Evolutionary conservation across 164 flowering plant genomes (phyloP).

Genomic region (Hamamelis virginiana): DNA sequence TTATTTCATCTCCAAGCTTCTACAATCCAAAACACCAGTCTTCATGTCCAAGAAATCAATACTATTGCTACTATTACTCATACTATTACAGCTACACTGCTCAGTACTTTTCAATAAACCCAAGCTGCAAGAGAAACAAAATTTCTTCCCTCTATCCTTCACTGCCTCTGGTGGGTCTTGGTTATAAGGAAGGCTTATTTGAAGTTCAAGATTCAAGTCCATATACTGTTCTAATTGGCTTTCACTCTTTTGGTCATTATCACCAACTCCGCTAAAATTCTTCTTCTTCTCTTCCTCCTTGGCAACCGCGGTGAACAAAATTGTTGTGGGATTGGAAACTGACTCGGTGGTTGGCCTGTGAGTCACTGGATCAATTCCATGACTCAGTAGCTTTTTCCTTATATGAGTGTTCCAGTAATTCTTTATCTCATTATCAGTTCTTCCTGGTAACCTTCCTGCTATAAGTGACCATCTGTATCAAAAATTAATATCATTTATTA

Average conservation of each 20-base stretch:
- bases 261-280: slow-evolving; percentile 2
- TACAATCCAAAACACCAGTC: slow-evolving; percentile 57
- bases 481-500: too few species aligned
- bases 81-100: slow-evolving; percentile 51
- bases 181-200: slow-evolving; percentile 50
- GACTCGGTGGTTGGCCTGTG: slow-evolving; percentile 42
- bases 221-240: slow-evolving; percentile 27
- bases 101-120: slow-evolving; percentile 56
- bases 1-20: slow-evolving; percentile 82
- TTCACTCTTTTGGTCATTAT: neutral
- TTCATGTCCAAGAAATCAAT: slow-evolving; percentile 69
- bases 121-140: slow-evolving; percentile 34
- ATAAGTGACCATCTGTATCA: slow-evolving; percentile 24
- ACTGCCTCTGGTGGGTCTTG: neutral
- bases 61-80: slow-evolving; percentile 19
- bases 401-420: slow-evolving; percentile 67
- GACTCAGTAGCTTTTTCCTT: slow-evolving; percentile 42
- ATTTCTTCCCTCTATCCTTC: neutral
- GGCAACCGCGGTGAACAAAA: slow-evolving; percentile 19
- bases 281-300: slow-evolving; percentile 23
- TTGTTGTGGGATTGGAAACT: slow-evolving; percentile 23
- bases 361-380: slow-evolving; percentile 51
- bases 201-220: slow-evolving; percentile 58
- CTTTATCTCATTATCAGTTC: slow-evolving; percentile 61
- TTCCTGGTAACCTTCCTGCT: slow-evolving; percentile 49